Evolutionary conservation across 768 basidiomycete genomes (phyloP), one percentile per base, ranked within the genome.

Genomic region (Saitozyma podzolica): DNA sequence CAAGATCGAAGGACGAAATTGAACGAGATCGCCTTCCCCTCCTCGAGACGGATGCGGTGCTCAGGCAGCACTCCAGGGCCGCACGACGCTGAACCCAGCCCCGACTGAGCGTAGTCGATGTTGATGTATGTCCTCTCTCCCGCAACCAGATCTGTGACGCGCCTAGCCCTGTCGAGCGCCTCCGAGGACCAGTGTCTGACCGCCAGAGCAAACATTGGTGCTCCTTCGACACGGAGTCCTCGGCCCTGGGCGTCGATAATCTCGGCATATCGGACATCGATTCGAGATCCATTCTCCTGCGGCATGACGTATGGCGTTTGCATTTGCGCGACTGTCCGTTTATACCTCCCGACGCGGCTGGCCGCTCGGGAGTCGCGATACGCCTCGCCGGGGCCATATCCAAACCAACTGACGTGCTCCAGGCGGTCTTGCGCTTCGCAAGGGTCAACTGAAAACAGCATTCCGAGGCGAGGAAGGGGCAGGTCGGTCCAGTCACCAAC

Each of bases 261-360:
- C 40, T 61, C 60, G 43, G 54, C 53, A 16, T 17, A 55, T 8
- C 47, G 39, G 6, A 61, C 60, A 19, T 56, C 60, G n/a, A 40
- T 20, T 37, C 60, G 60, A 45, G n/a, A 39, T 10, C 60, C 60
- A 49, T 61, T 61, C 54, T 61, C 60, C 47, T 61, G 60, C 40
- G 60, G 60, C 16, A 48, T 19, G 17, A 61, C 60, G 37, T 61
- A 61, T 11, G 43, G 40, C 41, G 60, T 61, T 42, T 61, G 60
- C 53, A 61, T 54, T 8, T 61, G 43, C 8, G 54, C 60, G 40
- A 61, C 40, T 3, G 53, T 17, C 48, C 9, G 14, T 11, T 14
- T 1, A 8, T 41, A 55, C 8, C 14, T 2, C 17, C 60, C 54
- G 9, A 55, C 20, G 2, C 52, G 60, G 40, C 17, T 43, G n/a